phyloP scores from a whole-genome alignment of 2,329 filamentous ascomycete species.

The Daldinia sp. region DNA sequence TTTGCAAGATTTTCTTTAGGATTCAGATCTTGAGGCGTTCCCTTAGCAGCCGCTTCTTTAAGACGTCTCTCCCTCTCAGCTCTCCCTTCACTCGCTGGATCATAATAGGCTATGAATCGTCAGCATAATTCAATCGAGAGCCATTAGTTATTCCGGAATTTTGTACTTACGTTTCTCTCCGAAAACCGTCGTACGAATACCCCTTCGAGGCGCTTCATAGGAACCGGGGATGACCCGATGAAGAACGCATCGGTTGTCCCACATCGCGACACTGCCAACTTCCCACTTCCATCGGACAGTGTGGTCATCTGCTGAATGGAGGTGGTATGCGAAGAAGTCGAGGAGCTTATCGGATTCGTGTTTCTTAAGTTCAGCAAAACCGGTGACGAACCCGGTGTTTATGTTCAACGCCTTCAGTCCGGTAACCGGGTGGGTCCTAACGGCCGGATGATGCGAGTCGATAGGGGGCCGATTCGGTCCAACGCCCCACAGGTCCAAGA shows the following conservation, averaged over 20 bases:
- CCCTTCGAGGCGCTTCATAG: conserved; percentile 54
- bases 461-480: conserved; percentile 59
- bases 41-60: conserved; percentile 35
- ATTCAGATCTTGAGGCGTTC: neutral
- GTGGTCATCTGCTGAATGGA: conserved; percentile 64
- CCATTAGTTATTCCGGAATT: neutral
- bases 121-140: neutral
- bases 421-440: conserved; percentile 63
- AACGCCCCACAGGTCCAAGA: conserved; percentile 58
- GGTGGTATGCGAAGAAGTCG: conserved; percentile 60
- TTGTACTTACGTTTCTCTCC: conserved; percentile 58
- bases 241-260: conserved; percentile 60
- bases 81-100: conserved; percentile 51
- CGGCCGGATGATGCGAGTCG: conserved; percentile 61
- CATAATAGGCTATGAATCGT: conserved; percentile 49
- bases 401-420: conserved; percentile 61
- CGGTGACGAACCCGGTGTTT: conserved; percentile 61
- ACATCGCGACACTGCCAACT: conserved; percentile 62
- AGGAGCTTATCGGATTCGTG: conserved; percentile 61
- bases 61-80: conserved; percentile 45
- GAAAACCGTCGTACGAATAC: conserved; percentile 59
- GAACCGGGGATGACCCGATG: conserved; percentile 59
- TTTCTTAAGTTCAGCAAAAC: conserved; percentile 63
- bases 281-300: conserved; percentile 64
- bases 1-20: conserved; percentile 23